Conservation (phyloP, 352 stramenopile genomes). For the Globisporangium megalacanthum region DNA sequence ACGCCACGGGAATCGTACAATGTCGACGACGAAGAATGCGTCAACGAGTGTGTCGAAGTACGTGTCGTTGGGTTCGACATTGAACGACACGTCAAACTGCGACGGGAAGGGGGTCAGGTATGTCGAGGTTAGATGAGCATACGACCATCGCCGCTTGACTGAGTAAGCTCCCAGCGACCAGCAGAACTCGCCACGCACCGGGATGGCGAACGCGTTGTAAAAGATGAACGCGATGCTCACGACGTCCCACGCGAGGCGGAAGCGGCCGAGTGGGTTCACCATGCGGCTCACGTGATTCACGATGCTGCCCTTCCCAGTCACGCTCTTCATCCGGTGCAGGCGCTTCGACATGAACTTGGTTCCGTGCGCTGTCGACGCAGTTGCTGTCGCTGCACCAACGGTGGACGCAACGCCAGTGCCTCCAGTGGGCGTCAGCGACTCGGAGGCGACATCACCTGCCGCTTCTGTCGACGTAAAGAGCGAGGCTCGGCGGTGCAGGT, state of each 20-base stretch:
- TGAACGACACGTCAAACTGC: slow-evolving; percentile 67
- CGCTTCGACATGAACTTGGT: slow-evolving; percentile 9
- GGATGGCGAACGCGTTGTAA: slow-evolving; percentile 64
- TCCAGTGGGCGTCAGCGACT: neutral
- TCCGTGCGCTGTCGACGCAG: neutral
- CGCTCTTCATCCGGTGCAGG: slow-evolving; percentile 27
- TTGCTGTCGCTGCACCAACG: no score
- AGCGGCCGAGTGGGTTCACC: slow-evolving; percentile 51
- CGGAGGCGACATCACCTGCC: neutral
- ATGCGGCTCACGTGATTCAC: slow-evolving; percentile 26
- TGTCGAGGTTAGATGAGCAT: no score
- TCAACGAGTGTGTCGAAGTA: slow-evolving; percentile 49
- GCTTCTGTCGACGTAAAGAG: neutral
- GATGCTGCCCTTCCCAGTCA: slow-evolving; percentile 21
- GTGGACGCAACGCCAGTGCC: neutral
- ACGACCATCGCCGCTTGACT: neutral
- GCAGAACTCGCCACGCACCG: slow-evolving; percentile 23
- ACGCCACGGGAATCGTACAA: slow-evolving; percentile 25
- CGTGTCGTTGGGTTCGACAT: slow-evolving; percentile 19
- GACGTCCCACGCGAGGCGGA: slow-evolving; percentile 61
- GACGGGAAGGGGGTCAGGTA: neutral
- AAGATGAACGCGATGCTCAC: slow-evolving; percentile 69
- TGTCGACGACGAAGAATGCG: slow-evolving; percentile 58
- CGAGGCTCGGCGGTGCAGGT: slow-evolving; percentile 1
- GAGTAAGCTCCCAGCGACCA: neutral